Conservation (phyloP, 2,329 filamentous ascomycete genomes). For the Zasmidium angulare region DNA sequence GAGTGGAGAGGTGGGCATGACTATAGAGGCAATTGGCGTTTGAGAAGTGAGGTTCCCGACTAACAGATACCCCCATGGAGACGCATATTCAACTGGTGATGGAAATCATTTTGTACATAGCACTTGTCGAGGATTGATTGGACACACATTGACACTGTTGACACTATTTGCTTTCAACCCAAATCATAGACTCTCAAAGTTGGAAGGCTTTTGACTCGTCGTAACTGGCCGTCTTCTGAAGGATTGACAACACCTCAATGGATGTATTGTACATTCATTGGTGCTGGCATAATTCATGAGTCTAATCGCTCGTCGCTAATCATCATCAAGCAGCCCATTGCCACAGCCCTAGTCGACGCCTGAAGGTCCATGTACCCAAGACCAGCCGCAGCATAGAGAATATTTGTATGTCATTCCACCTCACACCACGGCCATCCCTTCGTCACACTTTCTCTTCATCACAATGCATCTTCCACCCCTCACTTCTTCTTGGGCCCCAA, state of each 20-base stretch:
- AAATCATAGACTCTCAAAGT: too few relatives aligned
- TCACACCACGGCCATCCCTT: too few relatives aligned
- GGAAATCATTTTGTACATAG: background rate
- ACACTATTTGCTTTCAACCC: too few relatives aligned
- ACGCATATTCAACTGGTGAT: background rate
- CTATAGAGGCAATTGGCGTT: background rate
- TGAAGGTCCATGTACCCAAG: background rate
- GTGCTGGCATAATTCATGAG: background rate
- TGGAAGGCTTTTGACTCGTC: too few relatives aligned
- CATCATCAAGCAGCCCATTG: background rate
- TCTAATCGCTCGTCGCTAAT: slow-evolving; percentile 5
- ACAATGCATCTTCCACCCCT: background rate
- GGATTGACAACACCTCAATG: too few relatives aligned
- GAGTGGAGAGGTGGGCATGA: background rate
- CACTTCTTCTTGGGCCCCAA: slow-evolving; percentile 72
- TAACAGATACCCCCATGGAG: background rate
- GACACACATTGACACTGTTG: too few relatives aligned
- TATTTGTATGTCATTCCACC: too few relatives aligned
- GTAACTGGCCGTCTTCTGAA: too few relatives aligned
- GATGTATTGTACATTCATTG: too few relatives aligned
- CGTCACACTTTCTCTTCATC: background rate
- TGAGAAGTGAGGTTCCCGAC: background rate
- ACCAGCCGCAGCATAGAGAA: background rate
- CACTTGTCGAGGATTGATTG: background rate
- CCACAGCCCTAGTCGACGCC: background rate